Base-by-base conservation (phyloP, 768 basidiomycete species). In the Brasilioporus rufonigricans region DNA sequence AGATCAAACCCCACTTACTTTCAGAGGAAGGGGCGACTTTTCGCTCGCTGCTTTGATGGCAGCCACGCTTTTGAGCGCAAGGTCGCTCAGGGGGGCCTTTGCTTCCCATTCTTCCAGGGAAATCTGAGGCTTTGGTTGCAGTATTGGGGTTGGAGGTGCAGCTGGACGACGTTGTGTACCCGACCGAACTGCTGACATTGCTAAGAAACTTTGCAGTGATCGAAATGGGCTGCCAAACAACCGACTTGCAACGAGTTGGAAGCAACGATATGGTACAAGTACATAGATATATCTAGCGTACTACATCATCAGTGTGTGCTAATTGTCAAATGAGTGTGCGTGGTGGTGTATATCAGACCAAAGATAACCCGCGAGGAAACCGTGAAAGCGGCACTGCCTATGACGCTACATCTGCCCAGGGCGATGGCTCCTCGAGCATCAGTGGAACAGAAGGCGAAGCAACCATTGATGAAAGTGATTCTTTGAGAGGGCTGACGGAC, bases 91-190 rank as follows among this genome's bases (percentile, higher is more conserved):
- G 3, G 91, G 91, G 0, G 93, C 84, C 60, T 83, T 87, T 0
- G 82, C 71, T 62, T 97, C 94, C 95, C 95, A 98, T 73, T 96
- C 92, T 67, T 97, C 94, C 4, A 96, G 76, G 39, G 77, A 86
- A 33, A 91, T 75, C 1, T 74, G 73, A 1, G 74, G 65, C 63
- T 77, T 84, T 10, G 73, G 58, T n/a, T 68, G 73, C 29, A 68
- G 57, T 29, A 62, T 49, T 33, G 63, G 65, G 41, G 67, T 58
- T 24, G 64, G 46, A 46, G 70, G 53, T 44, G 63, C 56, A 55
- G 49, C 61, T n/a, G 60, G 61, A 52, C 71, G 71, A 23, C 70
- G 70, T 4, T 56, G 69, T 47, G 57, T 8, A 29, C 24, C 47
- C 32, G 65, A 44, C 49, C 67, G 61, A 41, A 32, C 53, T 44